Percentiles rank a stretch among this genome's conserved stretches.
Conservation (phyloP, 148 eudicot genomes). For the Hydrangea macrophylla region DNA sequence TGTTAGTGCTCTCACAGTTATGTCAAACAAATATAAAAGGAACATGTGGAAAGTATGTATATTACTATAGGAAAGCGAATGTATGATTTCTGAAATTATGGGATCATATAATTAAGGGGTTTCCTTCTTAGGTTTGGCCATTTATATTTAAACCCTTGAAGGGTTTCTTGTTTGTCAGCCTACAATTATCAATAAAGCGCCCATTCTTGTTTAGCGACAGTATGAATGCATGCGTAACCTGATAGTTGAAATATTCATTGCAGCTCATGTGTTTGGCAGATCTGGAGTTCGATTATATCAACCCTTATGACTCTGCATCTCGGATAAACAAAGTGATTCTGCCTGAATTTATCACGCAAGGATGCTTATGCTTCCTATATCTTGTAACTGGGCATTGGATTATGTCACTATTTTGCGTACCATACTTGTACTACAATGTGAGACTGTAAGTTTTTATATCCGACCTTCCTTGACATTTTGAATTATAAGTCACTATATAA, state of each 20-base stretch:
- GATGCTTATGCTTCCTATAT: slow-evolving; percentile 61
- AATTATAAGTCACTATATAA: neutral
- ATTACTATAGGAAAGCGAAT: no score
- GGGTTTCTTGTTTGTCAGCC: no score
- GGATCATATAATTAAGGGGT: no score
- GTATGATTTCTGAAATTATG: no score
- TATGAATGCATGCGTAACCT: slow-evolving; percentile 8
- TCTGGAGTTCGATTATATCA: slow-evolving; percentile 93
- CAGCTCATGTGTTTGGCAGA: slow-evolving; percentile 98
- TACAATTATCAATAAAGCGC: neutral
- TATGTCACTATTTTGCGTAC: slow-evolving; percentile 72
- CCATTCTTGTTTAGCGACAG: neutral
- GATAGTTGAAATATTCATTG: slow-evolving; percentile 23
- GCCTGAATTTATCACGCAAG: slow-evolving; percentile 80
- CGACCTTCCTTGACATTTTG: neutral
- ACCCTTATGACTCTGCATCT: slow-evolving; percentile 87
- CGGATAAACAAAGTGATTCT: slow-evolving; percentile 72
- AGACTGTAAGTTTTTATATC: slow-evolving; percentile 60
- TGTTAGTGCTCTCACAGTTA: no score
- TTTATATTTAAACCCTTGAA: no score
- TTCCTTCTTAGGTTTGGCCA: neutral
- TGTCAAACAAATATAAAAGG: no score
- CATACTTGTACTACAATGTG: slow-evolving; percentile 82
- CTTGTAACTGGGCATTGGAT: slow-evolving; percentile 89
- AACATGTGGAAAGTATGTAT: no score